These are phyloP conservation scores for Boletus insuetus DNA, from an alignment of 768 basidiomycete species.

Conservation along the genomic window DNA sequence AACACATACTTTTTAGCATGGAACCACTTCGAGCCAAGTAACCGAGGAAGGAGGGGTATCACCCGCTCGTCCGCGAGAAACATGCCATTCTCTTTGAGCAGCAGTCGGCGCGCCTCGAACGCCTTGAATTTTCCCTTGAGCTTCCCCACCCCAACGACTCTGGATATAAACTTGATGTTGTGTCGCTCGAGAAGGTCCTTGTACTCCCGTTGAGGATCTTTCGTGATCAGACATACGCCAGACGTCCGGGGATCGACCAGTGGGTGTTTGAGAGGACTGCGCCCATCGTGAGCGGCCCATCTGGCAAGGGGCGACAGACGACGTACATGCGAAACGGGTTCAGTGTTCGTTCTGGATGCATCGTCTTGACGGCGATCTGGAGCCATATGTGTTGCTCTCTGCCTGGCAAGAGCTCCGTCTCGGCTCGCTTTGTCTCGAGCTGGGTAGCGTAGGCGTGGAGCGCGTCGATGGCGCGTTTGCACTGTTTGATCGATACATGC, in stretches of 20 bases:
- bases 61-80: conserved; percentile 94
- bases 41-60: conserved; percentile 78
- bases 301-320: neutral
- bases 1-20: conserved; percentile 86
- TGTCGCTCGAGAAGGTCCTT: conserved; percentile 84
- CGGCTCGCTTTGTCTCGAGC: conserved; percentile 59
- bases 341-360: conserved; percentile 67
- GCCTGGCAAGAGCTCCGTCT: conserved; percentile 69
- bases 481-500: conserved; percentile 70
- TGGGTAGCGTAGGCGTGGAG: conserved; percentile 70
- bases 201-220: conserved; percentile 94
- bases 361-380: conserved; percentile 80
- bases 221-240: conserved; percentile 86
- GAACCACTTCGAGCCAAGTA: conserved; percentile 90
- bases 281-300: neutral
- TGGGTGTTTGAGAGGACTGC: conserved; percentile 71
- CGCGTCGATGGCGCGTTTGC: conserved; percentile 73
- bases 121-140: conserved; percentile 92
- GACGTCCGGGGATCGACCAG: conserved; percentile 80
- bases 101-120: conserved; percentile 75
- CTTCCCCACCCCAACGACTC: conserved; percentile 89
- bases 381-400: conserved; percentile 91
- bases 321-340: conserved; percentile 86
- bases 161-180: conserved; percentile 83
- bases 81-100: conserved; percentile 86